Base-by-base conservation (phyloP, 1,284 basidiomycete species). In the Boletus semigastroideus region DNA sequence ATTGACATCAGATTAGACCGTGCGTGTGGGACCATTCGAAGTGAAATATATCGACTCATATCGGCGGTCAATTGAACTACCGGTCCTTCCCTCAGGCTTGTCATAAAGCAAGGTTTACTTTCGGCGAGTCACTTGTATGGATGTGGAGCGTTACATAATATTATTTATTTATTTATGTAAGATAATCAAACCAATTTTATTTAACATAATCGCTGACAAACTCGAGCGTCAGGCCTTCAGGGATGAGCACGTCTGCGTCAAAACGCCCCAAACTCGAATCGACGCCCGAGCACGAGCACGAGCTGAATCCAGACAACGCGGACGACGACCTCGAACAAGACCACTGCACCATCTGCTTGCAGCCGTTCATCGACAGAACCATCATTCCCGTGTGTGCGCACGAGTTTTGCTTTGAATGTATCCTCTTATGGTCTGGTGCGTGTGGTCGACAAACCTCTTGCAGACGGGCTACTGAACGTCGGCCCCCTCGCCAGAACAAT, bases 391-490 rank as follows among this genome's bases (percentile, higher is more conserved):
- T 74, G 6, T 95, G 92, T 67, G 87, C 88, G 1, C 92, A 95
- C 72, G 85, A 89, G 63, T 94, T 94, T 65, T 95, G 92, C 63
- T 94, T 94, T 59, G 87, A 90, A 53, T 95, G 92, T 67, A 78
- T 94, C 16, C 74, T 87, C 41, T 73, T 92, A 1, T 94, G 92
- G 92, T 80, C 87, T 33, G 87, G 91, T 84, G 66, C 71, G 63
- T 47, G 16, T 49, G 9, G 8, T 33, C 12, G 10, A 6, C 5
- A 33, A 4, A 33, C 12, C 31, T 33, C 31, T 25, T 7, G 25
- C 25, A 25, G 25, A 25, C 5, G n/a, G n/a, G n/a, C 25, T 7
- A 31, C 30, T 14, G 14, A 31, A 19, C 14, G 4, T 25, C 12
- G 13, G 10, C 0, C 12, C 12, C 9, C 7, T 5, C 33, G 25